Base-by-base conservation (phyloP, 1,284 basidiomycete genomes). In the Cryptococcus sp. region DNA sequence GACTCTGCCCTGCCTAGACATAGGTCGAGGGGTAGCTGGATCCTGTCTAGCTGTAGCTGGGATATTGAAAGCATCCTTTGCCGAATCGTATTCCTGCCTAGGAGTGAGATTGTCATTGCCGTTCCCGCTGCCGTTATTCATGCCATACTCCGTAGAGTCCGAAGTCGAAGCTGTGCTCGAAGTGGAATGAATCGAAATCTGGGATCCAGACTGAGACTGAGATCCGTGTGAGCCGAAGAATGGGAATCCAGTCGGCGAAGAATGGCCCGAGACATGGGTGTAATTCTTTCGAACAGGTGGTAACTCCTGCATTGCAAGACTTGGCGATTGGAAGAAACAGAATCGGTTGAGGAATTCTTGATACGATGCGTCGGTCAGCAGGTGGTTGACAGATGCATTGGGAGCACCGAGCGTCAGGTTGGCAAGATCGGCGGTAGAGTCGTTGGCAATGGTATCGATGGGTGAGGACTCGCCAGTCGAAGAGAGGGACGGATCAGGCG, bases 271-370 rank as follows among this genome's bases (percentile, higher is more conserved):
- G n/a, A 56, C 39, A 21, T 63, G 61, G 23, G 60, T 52, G 46
- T 44, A 62, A 13, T 52, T 48, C 10, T 58, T 60, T 28, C 59
- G 57, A 39, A 42, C 48, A 50, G 60, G 54, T 1, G 54, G 42
- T 2, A 57, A 48, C 10, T 61, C 62, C 18, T 59, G 45, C 24
- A 64, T 58, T 34, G 37, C 54, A 2, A 62, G 61, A 1, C 64
- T 64, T 0, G 71, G 71, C 14, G 68, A 69, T 49, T 73, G 68
- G 68, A 74, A 76, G 62, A 76, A 76, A 59, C 74, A 76, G 55
- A 73, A 76, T 49, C 69, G 70, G 53, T 70, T 66, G 11, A 76
- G 58, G 49, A 76, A 73, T 50, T 74, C 71, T 49, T 74, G 70
- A 47, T 73, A 73, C 24, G 61, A 64, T 23, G 57, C 48, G 16